Evolutionary conservation across 805 yeast genomes (phyloP).

Genomic region (Scheffersomyces ergatensis): DNA sequence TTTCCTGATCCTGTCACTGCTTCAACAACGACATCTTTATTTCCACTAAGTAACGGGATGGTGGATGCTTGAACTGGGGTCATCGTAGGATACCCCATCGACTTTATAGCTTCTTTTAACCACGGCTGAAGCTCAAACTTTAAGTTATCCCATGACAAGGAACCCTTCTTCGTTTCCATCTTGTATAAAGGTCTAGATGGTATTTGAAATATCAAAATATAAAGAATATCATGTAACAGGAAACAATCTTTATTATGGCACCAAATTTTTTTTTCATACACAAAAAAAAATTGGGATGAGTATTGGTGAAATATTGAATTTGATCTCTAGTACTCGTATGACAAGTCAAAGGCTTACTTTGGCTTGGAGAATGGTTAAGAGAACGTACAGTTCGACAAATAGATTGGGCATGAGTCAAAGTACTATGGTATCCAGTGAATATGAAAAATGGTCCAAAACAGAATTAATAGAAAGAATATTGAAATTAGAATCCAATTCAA

Average conservation of each 20-base stretch:
- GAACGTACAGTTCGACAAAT: constrained; percentile 18
- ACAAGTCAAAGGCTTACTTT: background rate
- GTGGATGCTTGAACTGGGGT: constrained; percentile 97
- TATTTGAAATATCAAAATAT: no score
- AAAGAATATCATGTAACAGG: no score
- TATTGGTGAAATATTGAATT: background rate
- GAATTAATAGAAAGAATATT: constrained; percentile 57
- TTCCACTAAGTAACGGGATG: constrained; percentile 76
- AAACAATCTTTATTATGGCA: background rate
- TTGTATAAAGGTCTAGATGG: no score
- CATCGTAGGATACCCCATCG: constrained; percentile 77
- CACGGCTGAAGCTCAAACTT: constrained; percentile 60
- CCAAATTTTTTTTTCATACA: background rate
- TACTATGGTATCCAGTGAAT: constrained; percentile 23
- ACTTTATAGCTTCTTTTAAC: constrained; percentile 67
- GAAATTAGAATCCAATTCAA: constrained; percentile 47
- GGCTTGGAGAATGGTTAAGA: constrained; percentile 4
- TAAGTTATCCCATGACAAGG: constrained; percentile 63
- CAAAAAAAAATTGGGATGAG: constrained; percentile 3
- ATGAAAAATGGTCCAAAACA: constrained; percentile 62
- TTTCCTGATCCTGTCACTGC: constrained; percentile 99
- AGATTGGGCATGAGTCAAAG: constrained; percentile 13
- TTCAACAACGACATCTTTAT: constrained; percentile 94
- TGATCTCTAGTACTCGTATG: background rate
- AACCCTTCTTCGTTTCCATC: constrained; percentile 26